A percentile compares a stretch with the other conserved stretches of the same genome.
phyloP scores from a whole-genome alignment of 148 eudicot species.

The Silene latifolia region DNA sequence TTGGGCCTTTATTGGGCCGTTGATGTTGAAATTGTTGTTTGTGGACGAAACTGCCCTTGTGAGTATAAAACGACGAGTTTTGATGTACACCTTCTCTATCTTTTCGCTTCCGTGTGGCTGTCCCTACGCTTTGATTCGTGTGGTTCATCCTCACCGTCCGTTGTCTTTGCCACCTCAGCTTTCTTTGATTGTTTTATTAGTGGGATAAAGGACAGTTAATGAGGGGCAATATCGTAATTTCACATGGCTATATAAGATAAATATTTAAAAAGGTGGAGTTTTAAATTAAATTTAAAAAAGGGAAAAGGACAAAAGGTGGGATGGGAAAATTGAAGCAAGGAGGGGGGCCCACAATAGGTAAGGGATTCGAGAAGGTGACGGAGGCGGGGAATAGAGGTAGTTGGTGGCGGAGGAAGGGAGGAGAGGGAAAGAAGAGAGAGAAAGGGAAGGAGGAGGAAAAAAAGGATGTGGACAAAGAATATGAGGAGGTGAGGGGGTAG shows the following conservation, averaged over 20 bases:
- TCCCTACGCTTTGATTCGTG: not conserved
- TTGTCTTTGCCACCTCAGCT: not conserved
- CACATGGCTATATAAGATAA: too few relatives aligned
- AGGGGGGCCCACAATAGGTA: not conserved
- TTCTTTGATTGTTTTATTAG: not conserved
- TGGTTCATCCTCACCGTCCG: slow-evolving; percentile 4
- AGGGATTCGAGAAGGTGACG: not conserved
- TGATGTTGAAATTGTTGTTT: slow-evolving; percentile 2
- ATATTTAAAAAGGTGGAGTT: too few relatives aligned
- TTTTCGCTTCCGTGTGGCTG: not conserved
- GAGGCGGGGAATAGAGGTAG: not conserved
- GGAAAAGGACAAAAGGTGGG: too few relatives aligned
- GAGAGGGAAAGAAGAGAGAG: not conserved
- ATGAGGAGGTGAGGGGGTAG: not conserved
- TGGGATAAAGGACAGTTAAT: not conserved
- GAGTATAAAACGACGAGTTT: slow-evolving; percentile 15
- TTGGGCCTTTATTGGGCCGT: not conserved
- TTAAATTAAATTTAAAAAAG: too few relatives aligned
- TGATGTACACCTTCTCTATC: not conserved
- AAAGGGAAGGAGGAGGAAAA: not conserved
- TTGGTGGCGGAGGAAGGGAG: not conserved
- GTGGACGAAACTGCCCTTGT: slow-evolving; percentile 24
- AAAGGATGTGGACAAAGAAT: not conserved
- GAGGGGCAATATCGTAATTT: not conserved
- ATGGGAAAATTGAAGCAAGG: not conserved